Base-by-base conservation (phyloP, 129 eudicot species). In the Deinandra increscens region DNA sequence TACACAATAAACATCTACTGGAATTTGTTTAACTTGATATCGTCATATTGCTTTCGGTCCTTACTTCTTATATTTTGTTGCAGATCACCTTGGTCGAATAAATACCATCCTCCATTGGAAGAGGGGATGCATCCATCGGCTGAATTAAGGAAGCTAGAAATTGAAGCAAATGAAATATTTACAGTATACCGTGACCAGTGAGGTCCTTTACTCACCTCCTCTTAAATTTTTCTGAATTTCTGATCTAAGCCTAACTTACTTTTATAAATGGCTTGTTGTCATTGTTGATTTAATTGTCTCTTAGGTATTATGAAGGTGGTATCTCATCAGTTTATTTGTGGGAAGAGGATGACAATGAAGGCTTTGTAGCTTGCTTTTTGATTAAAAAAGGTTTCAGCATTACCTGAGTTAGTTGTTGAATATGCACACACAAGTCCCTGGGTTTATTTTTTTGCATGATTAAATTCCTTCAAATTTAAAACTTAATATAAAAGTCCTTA, bases 171-270 rank as follows among this genome's bases (percentile, higher is more conserved):
- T 76, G 99, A 93, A 12, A 84, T 93, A 72, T 93, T 93, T 68
- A 80, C 95, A 44, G 54, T 86, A 49, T 93, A 93, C 80, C 91
- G 97, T 89, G 99, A 93, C 92, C 98, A 93, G 98, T 93, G 96
- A 93, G 96, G 96, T 93, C 86, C 96, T 87, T 88, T 84, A 93
- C 91, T 92, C 86, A 81, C 86, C 95, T 83, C 96, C 82, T 86
- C 84, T 73, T 88, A 71, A 56, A 66, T 64, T 75, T 58, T 36
- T 43, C 64, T 8, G 5, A 6, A 2, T 14, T 34, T 60, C 45
- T 15, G 23, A 60, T 49, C 8, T 46, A 19, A 51, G 49, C 38
- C 70, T 58, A 72, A 38, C 70, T 72, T 48, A 46, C 34, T 48
- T 62, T 19, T 42, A 62, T 60, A 72, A 72, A 37, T 72, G 60